A percentile compares a stretch with the other conserved stretches of the same genome.
phyloP scores from a whole-genome alignment of 148 eudicot species.

The Chenopodium album region DNA sequence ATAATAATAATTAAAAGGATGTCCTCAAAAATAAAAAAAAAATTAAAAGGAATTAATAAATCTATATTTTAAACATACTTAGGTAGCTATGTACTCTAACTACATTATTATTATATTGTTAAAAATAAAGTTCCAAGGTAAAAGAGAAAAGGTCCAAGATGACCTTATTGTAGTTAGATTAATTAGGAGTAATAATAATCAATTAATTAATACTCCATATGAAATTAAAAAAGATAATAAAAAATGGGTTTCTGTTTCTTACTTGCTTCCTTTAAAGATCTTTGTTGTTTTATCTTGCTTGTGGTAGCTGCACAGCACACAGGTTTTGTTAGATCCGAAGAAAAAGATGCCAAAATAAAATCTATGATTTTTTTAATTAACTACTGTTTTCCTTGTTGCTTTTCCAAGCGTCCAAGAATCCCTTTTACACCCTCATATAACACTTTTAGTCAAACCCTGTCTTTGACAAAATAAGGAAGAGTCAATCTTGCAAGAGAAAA shows the following conservation, averaged over 20 bases:
- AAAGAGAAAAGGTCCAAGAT: constrained; percentile 8
- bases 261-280: constrained; percentile 5
- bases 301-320: not conserved
- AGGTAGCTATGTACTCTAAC: not conserved
- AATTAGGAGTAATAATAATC: not conserved
- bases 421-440: not conserved
- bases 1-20: not conserved
- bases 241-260: not conserved
- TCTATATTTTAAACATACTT: constrained; percentile 16
- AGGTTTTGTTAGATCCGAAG: constrained; percentile 69
- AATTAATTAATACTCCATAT: not conserved
- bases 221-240: too few relatives aligned
- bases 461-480: not conserved
- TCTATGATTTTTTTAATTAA: not conserved
- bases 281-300: constrained; percentile 14
- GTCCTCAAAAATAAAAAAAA: too few relatives aligned
- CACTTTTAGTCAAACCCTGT: not conserved
- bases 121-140: not conserved
- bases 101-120: not conserved
- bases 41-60: constrained; percentile 18
- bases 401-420: constrained; percentile 9
- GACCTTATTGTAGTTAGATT: not conserved
- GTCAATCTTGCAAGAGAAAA: not conserved
- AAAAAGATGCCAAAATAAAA: constrained; percentile 45
- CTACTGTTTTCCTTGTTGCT: not conserved